A percentile compares a stretch with the other conserved stretches of the same genome.
phyloP scores from a whole-genome alignment of 495 filamentous ascomycete species.

The Tuber brumale region DNA sequence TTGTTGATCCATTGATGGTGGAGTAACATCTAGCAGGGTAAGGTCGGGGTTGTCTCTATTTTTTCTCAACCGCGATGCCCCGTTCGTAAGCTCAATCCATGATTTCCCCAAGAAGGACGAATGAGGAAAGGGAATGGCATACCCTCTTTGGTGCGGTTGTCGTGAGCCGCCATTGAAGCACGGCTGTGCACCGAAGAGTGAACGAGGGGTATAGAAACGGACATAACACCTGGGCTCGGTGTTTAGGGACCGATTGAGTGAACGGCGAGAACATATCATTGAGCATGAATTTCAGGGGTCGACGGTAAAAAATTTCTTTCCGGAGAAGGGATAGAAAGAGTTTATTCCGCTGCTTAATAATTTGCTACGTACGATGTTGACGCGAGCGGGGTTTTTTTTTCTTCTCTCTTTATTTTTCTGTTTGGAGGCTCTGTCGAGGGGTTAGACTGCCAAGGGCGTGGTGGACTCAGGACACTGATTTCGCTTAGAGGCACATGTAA shows the following conservation, averaged over 20 bases:
- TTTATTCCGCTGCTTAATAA: not conserved
- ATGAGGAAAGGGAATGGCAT: not conserved
- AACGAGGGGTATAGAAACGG: not conserved
- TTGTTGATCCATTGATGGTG: not conserved
- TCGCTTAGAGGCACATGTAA: no score
- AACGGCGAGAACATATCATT: not conserved
- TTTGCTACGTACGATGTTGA: not conserved
- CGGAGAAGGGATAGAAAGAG: not conserved
- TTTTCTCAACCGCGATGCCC: not conserved
- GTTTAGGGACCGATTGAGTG: not conserved
- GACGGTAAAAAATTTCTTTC: not conserved
- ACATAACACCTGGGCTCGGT: not conserved
- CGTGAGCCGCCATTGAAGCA: not conserved
- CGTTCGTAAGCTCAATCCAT: not conserved
- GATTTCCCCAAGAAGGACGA: not conserved
- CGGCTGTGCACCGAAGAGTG: not conserved
- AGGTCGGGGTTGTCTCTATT: not conserved
- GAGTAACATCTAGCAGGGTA: not conserved
- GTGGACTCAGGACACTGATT: no score
- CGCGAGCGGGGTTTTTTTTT: not conserved
- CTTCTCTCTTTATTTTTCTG: not conserved
- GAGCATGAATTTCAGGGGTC: not conserved
- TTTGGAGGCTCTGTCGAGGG: not conserved
- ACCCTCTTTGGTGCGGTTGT: not conserved
- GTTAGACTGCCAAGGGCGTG: not conserved